A percentile compares a stretch with the other conserved stretches of the same genome.
These are phyloP conservation scores for Acanthamoeba polyphaga DNA, from an alignment of 208 protist genomes.

Conservation along the genomic window DNA sequence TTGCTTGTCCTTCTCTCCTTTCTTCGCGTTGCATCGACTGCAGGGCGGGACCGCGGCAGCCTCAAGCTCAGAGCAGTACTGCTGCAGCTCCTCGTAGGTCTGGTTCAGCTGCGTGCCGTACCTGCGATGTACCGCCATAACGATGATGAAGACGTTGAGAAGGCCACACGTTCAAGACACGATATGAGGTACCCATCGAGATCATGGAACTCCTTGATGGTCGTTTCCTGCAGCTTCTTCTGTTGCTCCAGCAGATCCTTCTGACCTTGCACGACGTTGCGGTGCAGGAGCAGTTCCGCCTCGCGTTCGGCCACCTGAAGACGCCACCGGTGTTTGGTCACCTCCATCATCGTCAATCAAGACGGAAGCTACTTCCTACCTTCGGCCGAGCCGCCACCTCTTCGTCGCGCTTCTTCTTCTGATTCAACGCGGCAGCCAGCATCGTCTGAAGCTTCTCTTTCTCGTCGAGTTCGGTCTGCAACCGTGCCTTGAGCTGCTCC, in stretches of 20 bases:
- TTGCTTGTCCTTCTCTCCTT: not conserved
- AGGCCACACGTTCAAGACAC: not conserved
- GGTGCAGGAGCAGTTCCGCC: not conserved
- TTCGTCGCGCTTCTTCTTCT: too few relatives aligned
- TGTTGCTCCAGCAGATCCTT: constrained; percentile 40
- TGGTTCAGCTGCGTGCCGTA: constrained; percentile 26
- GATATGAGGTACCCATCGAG: not conserved
- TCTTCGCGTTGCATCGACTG: not conserved
- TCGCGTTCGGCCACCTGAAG: not conserved
- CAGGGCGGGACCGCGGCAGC: not conserved
- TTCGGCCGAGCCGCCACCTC: too few relatives aligned
- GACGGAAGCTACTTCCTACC: too few relatives aligned
- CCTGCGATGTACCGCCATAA: not conserved
- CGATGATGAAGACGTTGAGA: not conserved
- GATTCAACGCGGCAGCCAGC: too few relatives aligned
- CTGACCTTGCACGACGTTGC: not conserved
- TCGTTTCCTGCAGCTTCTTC: constrained; percentile 42
- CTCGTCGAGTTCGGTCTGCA: too few relatives aligned
- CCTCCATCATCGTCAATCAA: too few relatives aligned
- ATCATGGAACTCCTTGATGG: constrained; percentile 62
- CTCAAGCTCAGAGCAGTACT: constrained; percentile 34
- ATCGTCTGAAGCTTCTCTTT: too few relatives aligned
- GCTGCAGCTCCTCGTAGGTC: constrained; percentile 32
- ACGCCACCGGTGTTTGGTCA: too few relatives aligned
- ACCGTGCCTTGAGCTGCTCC: too few relatives aligned